phyloP scores from a whole-genome alignment of 169 alveolate species.

The Eimeria sp. region DNA sequence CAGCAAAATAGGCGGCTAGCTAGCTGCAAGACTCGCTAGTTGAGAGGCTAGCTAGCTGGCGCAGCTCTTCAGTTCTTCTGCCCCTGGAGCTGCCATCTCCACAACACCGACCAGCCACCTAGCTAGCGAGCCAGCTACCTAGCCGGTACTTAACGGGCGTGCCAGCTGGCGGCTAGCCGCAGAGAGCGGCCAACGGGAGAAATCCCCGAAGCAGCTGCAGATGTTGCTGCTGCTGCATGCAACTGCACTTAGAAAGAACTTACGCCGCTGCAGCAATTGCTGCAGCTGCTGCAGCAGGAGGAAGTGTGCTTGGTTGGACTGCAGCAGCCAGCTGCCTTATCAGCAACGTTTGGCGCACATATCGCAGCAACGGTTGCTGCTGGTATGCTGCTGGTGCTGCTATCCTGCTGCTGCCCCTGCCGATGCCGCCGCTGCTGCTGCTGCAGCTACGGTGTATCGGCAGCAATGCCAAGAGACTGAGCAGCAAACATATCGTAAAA shows the following conservation, averaged over 20 bases:
- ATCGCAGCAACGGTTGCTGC: too few relatives aligned
- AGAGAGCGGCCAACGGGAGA: background rate
- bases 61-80: too few relatives aligned
- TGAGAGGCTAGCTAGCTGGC: too few relatives aligned
- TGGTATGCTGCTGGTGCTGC: background rate
- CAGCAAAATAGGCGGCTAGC: too few relatives aligned
- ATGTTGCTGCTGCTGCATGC: background rate
- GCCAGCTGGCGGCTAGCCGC: background rate
- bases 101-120: background rate
- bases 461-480: conserved; percentile 22
- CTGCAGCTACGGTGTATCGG: conserved; percentile 1
- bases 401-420: conserved; percentile 34
- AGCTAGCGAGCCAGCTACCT: background rate
- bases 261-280: background rate
- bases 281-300: background rate
- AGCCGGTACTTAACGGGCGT: background rate
- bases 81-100: too few relatives aligned
- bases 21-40: too few relatives aligned
- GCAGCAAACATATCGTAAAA: conserved; percentile 42
- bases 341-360: too few relatives aligned
- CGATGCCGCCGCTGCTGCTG: background rate
- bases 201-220: background rate
- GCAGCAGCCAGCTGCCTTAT: background rate
- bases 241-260: background rate
- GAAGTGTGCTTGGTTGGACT: background rate